Conservation (phyloP, 192 early-diverging fungal species). For the Coemansia sp. region DNA sequence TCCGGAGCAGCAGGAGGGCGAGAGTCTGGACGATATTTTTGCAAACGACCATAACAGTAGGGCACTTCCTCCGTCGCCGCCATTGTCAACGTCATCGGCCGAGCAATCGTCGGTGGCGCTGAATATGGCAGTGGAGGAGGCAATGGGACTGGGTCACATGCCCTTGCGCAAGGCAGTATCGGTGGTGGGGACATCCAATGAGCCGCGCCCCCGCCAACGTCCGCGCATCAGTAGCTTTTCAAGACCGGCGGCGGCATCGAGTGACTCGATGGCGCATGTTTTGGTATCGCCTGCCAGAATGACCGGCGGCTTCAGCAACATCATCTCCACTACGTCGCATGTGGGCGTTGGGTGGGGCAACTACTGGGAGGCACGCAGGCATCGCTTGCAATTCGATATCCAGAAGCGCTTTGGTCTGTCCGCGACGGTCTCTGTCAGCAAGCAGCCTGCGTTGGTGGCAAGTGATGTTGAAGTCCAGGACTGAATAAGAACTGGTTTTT, state of each 20-base stretch:
- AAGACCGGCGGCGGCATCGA: background rate
- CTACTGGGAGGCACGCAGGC: conserved; percentile 46
- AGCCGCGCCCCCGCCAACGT: conserved; percentile 12
- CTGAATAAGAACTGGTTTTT: background rate
- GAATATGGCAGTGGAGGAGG: background rate
- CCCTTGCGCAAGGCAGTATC: conserved; percentile 38
- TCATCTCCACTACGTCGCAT: conserved; percentile 37
- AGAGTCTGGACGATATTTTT: conserved; percentile 43
- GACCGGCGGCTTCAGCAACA: conserved; percentile 14
- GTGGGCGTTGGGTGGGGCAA: conserved; percentile 51
- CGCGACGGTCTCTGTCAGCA: background rate
- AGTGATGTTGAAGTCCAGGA: background rate
- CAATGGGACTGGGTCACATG: background rate
- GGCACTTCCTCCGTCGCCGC: conserved; percentile 18
- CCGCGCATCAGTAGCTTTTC: conserved; percentile 43
- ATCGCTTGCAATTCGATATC: conserved; percentile 36
- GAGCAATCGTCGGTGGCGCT: background rate
- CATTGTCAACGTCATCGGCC: conserved; percentile 10
- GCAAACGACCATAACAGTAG: conserved; percentile 10
- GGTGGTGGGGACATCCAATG: conserved; percentile 25
- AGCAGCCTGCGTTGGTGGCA: no score
- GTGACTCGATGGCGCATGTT: background rate
- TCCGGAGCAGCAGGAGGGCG: conserved; percentile 2
- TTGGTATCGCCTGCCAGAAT: conserved; percentile 15
- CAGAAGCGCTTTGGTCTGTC: conserved; percentile 30